Conservation (phyloP, 2,329 filamentous ascomycete species). For the Paecilomyces niveus region DNA sequence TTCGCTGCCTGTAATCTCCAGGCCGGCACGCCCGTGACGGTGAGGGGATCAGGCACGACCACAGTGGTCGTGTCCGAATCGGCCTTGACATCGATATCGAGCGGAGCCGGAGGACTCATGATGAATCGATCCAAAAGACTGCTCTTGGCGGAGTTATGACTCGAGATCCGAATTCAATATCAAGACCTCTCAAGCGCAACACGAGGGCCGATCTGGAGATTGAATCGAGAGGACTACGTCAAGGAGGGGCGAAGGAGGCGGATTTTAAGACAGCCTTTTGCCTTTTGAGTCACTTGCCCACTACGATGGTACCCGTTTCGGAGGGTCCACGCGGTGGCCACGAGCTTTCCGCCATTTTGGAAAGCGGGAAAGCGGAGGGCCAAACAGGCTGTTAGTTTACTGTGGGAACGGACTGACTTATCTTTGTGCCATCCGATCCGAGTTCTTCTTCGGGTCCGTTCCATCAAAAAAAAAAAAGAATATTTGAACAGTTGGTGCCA, state of each 20-base stretch:
- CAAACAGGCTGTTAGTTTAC: too few species aligned
- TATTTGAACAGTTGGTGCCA: too few species aligned
- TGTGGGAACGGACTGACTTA: too few species aligned
- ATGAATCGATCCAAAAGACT: not conserved
- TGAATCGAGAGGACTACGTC: not conserved
- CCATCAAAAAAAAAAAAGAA: too few species aligned
- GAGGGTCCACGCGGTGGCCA: not conserved
- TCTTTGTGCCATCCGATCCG: too few species aligned
- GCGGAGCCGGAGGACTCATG: slow-evolving; percentile 23
- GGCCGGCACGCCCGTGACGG: slow-evolving; percentile 59
- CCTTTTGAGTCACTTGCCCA: not conserved
- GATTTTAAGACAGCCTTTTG: not conserved
- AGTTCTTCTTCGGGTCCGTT: too few species aligned
- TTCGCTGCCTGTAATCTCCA: slow-evolving; percentile 61
- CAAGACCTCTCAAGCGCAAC: too few species aligned
- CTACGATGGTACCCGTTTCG: not conserved
- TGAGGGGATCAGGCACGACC: slow-evolving; percentile 42
- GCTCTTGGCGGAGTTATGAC: not conserved
- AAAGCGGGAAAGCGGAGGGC: too few species aligned
- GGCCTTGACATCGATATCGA: slow-evolving; percentile 23
- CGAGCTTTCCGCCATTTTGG: not conserved
- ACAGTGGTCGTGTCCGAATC: slow-evolving; percentile 31
- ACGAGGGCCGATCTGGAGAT: not conserved
- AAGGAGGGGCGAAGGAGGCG: not conserved
- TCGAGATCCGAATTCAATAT: too few species aligned